Base-by-base conservation (phyloP, 202 grass and related monocot genomes). In the Panicum hallii region DNA sequence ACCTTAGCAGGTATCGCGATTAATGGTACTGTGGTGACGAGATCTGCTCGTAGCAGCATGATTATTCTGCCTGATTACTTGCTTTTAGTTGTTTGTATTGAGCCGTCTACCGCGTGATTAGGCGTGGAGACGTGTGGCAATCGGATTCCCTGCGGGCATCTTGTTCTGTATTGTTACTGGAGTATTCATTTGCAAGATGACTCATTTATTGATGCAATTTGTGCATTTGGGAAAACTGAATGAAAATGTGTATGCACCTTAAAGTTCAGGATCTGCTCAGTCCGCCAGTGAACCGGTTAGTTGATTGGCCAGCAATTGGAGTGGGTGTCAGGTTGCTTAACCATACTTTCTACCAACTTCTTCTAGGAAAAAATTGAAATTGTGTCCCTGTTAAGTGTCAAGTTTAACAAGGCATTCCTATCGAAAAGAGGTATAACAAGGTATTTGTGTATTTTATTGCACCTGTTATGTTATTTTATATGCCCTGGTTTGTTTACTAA, bases 381-480 rank as follows among this genome's bases (percentile, higher is more conserved):
- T 50, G 11, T 4, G 15, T 50, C 20, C n/a, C 11, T 32, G 15
- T 63, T 62, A 64, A 44, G 2, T 19, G 1, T 53, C 40, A 28
- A 41, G 50, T 77, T 69, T 67, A 77, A 49, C 52, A 50, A 42
- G 20, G 63, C 72, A 75, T 52, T 61, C 57, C 57, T 12, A 61
- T 61, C 22, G 10, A 57, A 57, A 22, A 61, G 1, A 61, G 22
- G 42, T 75, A 70, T 74, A 76, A 11, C 69, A 69, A 68, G 6
- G 77, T 46, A 84, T 45, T 61, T 3, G 3, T 15, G 13, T 85
- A 70, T 44, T 53, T 70, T 19, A 47, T 63, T 9, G 22, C 53
- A 69, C 61, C 15, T 77, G 65, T 0, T 74, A 86, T 67, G 14
- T 68, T 75, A 17, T 60, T 84, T 67, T 84, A 7, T 28, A 22